Base-by-base conservation (phyloP, 1,139 yeast species). In the Scheffersomyces parashehatae region DNA sequence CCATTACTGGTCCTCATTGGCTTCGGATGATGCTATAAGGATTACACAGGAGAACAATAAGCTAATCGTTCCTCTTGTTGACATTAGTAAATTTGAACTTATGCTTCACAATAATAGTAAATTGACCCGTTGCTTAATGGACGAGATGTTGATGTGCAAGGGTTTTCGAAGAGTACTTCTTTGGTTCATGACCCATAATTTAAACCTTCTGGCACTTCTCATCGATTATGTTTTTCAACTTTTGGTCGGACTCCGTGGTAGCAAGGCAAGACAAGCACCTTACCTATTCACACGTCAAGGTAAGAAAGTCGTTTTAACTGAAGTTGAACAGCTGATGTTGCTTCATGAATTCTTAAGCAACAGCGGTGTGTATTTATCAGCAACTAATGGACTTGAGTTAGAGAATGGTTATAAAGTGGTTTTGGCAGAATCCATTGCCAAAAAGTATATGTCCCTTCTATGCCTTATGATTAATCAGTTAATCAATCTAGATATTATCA, bases 131-230 rank as follows among this genome's bases (percentile, higher is more conserved):
- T 67, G 77, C 28, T 61, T 83, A 39, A 67, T 83, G 62, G 89
- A 84, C 61, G 91, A 85, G 60, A 67, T 85, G 72, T 65, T 85
- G 40, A 83, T 84, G 87, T 77, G 82, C 44, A 64, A 67, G 42
- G 88, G 88, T 0, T 76, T 73, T 51, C 70, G 90, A 48, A 62
- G 88, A 33, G 77, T 76, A 0, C 56, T 83, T n/a, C 80, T 85
- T 32, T 83, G 88, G 88, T 80, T 77, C 48, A 55, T 85, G 12
- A 81, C 89, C 1, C 87, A 82, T 56, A 72, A 77, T 37, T 56
- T 82, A 29, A 81, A 80, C 41, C 75, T 82, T 44, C 73, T 82
- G 43, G 55, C 81, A 36, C 68, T 80, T 12, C 53, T 66, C 29
- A 67, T 74, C 16, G 83, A 82, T 53, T 85, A 84, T 56, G 72